A percentile compares a stretch with the other conserved stretches of the same genome.
Conservation (phyloP, 306 rosid species). For the Quercus berberidifolia region DNA sequence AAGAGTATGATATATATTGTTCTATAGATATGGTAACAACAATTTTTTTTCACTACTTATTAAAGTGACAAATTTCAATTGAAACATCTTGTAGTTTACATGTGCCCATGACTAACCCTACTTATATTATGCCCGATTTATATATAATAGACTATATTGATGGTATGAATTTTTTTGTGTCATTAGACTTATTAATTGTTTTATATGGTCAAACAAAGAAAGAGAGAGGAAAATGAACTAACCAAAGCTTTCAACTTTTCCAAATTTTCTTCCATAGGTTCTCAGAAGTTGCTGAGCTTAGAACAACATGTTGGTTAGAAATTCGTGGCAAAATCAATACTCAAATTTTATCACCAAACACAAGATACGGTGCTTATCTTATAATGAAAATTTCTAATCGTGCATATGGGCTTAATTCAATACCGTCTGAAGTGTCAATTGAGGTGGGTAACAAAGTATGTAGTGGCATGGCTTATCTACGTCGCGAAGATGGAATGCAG, state of each 20-base stretch:
- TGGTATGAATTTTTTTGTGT: no score
- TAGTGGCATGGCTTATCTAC: slow-evolving; percentile 28
- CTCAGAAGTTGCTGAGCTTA: slow-evolving; percentile 43
- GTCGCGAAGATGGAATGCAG: slow-evolving; percentile 12
- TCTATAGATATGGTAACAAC: not conserved
- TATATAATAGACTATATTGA: no score
- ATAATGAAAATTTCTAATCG: slow-evolving; percentile 37
- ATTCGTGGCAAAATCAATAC: slow-evolving; percentile 49
- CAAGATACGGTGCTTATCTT: slow-evolving; percentile 50
- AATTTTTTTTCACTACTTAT: no score
- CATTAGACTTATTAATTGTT: no score
- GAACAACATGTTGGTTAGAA: slow-evolving; percentile 51
- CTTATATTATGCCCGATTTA: no score
- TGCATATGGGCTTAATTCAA: slow-evolving; percentile 47
- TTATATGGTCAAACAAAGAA: no score
- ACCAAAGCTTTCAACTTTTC: not conserved
- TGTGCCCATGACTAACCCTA: no score
- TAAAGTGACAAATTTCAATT: no score
- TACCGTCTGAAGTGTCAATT: slow-evolving; percentile 32
- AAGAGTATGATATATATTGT: not conserved
- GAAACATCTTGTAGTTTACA: no score
- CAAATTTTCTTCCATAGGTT: slow-evolving; percentile 34
- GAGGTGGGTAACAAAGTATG: slow-evolving; percentile 24
- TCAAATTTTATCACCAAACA: slow-evolving; percentile 31
- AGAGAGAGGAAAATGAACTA: not conserved